Conservation (phyloP, 345 rosid species). For the Dovyalis caffra region DNA sequence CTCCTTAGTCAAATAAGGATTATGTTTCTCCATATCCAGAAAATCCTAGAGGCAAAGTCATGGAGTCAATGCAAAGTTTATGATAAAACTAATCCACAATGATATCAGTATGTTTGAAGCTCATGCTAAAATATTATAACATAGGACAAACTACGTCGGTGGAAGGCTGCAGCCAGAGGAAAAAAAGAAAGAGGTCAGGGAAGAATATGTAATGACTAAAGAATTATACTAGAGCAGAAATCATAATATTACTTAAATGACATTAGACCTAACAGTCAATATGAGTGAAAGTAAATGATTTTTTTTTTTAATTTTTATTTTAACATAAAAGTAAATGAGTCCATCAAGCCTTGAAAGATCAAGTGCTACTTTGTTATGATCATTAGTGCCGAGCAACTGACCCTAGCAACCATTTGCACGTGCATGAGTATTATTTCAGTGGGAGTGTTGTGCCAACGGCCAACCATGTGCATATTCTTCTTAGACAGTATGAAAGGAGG, state of each 20-base stretch:
- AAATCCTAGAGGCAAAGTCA: conserved; percentile 44
- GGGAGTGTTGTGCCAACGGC: too few species aligned
- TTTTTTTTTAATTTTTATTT: too few species aligned
- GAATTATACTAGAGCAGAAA: neutral
- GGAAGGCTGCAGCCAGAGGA: neutral
- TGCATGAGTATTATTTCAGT: too few species aligned
- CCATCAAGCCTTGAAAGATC: neutral
- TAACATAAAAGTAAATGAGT: too few species aligned
- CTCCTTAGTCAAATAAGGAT: conserved; percentile 56
- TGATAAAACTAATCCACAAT: neutral
- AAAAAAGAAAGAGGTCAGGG: neutral
- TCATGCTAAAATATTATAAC: neutral
- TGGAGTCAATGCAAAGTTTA: neutral
- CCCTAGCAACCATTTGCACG: too few species aligned
- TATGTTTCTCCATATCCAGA: conserved; percentile 75
- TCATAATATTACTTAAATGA: neutral
- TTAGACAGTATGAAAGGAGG: neutral
- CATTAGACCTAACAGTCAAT: neutral
- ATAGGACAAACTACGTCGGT: neutral
- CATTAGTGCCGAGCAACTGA: neutral
- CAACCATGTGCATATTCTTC: too few species aligned
- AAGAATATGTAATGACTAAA: neutral
- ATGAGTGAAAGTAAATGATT: neutral
- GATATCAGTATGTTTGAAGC: neutral
- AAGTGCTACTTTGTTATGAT: neutral